Base-by-base conservation (phyloP, 495 filamentous ascomycete genomes). In the Gamarada debralockiae region DNA sequence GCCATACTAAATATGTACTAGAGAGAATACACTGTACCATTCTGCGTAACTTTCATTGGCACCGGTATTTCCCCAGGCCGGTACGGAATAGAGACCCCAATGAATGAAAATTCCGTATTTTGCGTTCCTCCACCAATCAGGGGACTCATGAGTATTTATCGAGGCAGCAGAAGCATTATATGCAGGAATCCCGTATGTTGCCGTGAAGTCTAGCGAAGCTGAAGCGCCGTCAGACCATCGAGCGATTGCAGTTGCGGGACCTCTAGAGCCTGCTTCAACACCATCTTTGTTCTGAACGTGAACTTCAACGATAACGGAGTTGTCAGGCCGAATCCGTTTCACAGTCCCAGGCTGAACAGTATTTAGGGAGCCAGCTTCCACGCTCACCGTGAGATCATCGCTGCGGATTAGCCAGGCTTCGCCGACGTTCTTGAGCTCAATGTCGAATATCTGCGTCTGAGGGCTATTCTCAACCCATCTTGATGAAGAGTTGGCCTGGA, bases 21-120 rank as follows among this genome's bases (percentile, higher is more conserved):
- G 31, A 8, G 8, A n/a, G 31, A 34, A 34, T 34, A 34, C 8
- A 8, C 8, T n/a, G 8, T 48, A 70, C 71, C 71, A 75, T 59
- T 73, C 72, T 1, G 72, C 70, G 53, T 74, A 74, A 13, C 48
- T 50, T 50, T 74, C 72, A 24, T 65, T 68, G 4, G 65, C 51
- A 12, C 64, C 67, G 14, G 52, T 48, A 36, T 73, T 73, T 3
- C 68, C 72, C 69, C 70, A 74, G 1, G 65, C 71, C 3, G 72
- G 72, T 3, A 73, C 71, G 1, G 67, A 62, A 56, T 74, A 74
- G 0, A 67, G 39, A 9, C 73, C 70, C 72, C 72, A 76, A 53
- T 73, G 72, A 24, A 76, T 74, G 55, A 76, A 73, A 29, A 74
- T 73, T 0, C 71, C 70, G 50, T 61, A 74, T 40, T 76, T 76